Percentiles rank a stretch among this genome's conserved stretches.
These are phyloP conservation scores for Linnemannia hyalina DNA, from an alignment of 192 early-diverging fungal species.

Conservation along the genomic window DNA sequence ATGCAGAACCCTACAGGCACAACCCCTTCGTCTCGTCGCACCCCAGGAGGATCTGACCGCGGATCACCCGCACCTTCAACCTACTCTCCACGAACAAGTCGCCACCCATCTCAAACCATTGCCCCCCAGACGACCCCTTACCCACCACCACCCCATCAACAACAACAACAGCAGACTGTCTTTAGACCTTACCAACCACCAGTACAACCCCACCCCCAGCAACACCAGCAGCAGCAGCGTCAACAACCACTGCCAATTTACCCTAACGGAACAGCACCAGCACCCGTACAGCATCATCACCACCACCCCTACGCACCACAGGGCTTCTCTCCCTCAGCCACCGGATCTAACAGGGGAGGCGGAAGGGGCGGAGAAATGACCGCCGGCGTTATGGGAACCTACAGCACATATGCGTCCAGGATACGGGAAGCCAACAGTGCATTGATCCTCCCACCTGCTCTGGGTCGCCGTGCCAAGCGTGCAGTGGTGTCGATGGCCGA, in stretches of 20 bases:
- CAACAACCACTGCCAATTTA: conserved; percentile 3
- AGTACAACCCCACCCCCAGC: not conserved
- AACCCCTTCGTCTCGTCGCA: not conserved
- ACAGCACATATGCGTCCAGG: conserved; percentile 64
- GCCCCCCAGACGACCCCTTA: not conserved
- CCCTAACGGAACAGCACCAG: not conserved
- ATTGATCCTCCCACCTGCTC: conserved; percentile 60
- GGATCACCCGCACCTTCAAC: conserved; percentile 13
- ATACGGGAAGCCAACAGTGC: conserved; percentile 66
- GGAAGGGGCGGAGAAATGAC: not conserved
- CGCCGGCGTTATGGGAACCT: conserved; percentile 42
- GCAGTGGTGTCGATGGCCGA: conserved; percentile 55
- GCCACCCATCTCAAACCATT: conserved; percentile 6
- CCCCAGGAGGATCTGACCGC: conserved; percentile 12
- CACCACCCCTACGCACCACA: conserved; percentile 14
- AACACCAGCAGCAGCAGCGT: not conserved
- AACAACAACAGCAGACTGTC: not conserved
- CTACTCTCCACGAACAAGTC: conserved; percentile 9
- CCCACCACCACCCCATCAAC: not conserved
- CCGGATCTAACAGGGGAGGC: not conserved
- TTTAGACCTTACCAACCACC: not conserved
- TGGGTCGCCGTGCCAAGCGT: conserved; percentile 52
- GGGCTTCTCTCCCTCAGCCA: not conserved
- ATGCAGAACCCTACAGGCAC: conserved; percentile 26
- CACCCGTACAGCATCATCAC: not conserved